phyloP scores from a whole-genome alignment of 257 asterid species.

The Forsythia suspensa region DNA sequence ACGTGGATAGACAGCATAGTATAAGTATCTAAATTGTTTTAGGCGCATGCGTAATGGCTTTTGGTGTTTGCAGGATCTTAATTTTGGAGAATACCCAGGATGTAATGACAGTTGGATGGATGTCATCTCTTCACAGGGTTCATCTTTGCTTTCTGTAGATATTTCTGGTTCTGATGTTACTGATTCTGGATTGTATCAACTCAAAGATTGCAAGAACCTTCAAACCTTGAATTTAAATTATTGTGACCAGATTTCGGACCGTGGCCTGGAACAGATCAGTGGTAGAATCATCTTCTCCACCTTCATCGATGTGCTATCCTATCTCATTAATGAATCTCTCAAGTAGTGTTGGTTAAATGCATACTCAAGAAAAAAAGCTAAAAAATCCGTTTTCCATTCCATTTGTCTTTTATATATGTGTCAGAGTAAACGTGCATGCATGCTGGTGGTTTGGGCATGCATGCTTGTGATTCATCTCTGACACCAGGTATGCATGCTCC shows the following conservation, averaged over 20 bases:
- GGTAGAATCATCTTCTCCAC: constrained; percentile 38
- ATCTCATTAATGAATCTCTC: background rate
- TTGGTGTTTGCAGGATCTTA: constrained; percentile 67
- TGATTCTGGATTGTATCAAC: constrained; percentile 63
- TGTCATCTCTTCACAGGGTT: constrained; percentile 76
- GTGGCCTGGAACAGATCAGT: constrained; percentile 63
- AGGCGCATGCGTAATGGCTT: constrained; percentile 7
- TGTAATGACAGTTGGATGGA: constrained; percentile 83
- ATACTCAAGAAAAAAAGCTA: background rate
- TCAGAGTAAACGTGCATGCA: background rate
- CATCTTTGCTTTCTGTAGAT: constrained; percentile 81
- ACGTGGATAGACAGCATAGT: background rate
- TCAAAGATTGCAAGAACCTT: constrained; percentile 68
- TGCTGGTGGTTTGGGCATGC: background rate
- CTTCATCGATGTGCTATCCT: background rate
- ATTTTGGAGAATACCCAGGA: constrained; percentile 83
- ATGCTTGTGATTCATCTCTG: background rate
- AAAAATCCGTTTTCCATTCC: background rate
- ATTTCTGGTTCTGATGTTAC: constrained; percentile 83
- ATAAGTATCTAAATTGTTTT: constrained; percentile 6
- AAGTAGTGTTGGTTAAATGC: background rate
- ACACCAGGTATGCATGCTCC: background rate
- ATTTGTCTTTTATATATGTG: background rate
- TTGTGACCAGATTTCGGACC: constrained; percentile 80
- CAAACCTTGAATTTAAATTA: constrained; percentile 72